A percentile compares a stretch with the other conserved stretches of the same genome.
phyloP scores from a whole-genome alignment of 2,329 filamentous ascomycete genomes.

The Arthrobotrys musiformis region DNA sequence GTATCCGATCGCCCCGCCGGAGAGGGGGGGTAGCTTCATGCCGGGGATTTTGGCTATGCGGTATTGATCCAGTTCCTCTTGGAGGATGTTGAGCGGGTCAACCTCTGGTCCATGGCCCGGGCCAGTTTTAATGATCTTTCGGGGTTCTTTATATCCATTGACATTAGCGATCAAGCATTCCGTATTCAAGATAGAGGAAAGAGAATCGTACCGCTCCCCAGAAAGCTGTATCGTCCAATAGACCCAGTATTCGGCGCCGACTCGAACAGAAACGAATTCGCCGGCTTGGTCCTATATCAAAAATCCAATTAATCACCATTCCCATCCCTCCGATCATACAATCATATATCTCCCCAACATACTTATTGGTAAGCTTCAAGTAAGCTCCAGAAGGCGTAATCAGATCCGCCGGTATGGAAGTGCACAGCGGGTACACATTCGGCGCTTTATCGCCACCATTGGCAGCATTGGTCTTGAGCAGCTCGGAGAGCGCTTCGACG shows the following conservation, averaged over 20 bases:
- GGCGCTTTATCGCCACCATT: constrained; percentile 64
- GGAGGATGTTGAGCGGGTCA: constrained; percentile 84
- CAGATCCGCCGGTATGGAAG: constrained; percentile 88
- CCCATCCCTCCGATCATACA: background rate
- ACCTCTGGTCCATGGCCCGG: constrained; percentile 83
- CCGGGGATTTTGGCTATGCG: constrained; percentile 85
- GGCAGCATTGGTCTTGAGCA: constrained; percentile 32
- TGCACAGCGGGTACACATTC: constrained; percentile 83
- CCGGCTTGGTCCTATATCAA: constrained; percentile 69
- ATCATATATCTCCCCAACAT: constrained; percentile 60
- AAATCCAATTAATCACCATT: background rate
- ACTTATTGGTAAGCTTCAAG: constrained; percentile 84
- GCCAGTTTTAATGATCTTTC: constrained; percentile 86
- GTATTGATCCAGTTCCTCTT: constrained; percentile 80
- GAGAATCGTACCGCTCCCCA: constrained; percentile 76
- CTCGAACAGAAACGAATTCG: constrained; percentile 93
- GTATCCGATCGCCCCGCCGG: constrained; percentile 93
- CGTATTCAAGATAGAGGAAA: constrained; percentile 59
- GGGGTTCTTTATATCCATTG: constrained; percentile 67
- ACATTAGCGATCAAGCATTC: constrained; percentile 56
- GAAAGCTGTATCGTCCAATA: constrained; percentile 93
- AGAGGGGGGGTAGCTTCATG: constrained; percentile 83
- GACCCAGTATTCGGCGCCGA: constrained; percentile 91
- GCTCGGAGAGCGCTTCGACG: constrained; percentile 45
- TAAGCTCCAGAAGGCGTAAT: constrained; percentile 96